phyloP scores from a whole-genome alignment of 495 filamentous ascomycete species.

The Penicillium argentinense region DNA sequence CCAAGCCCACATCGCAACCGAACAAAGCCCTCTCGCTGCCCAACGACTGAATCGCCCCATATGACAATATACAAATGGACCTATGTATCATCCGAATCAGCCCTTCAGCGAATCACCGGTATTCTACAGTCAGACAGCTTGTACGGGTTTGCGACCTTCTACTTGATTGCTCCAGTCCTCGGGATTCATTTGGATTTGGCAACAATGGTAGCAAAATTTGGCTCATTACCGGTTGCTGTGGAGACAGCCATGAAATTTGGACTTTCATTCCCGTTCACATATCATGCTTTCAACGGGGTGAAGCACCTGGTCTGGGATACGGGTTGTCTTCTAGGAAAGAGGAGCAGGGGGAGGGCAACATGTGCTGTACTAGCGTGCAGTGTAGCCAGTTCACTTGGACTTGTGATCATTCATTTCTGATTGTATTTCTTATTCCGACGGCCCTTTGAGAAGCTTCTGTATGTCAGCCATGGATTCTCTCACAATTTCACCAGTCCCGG shows the following conservation, averaged over 20 bases:
- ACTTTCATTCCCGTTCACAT: constrained; percentile 13
- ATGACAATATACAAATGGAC: constrained; percentile 76
- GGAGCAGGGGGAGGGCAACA: constrained; percentile 6
- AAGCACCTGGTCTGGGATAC: constrained; percentile 17
- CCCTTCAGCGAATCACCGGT: constrained; percentile 64
- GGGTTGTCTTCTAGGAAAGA: constrained; percentile 8
- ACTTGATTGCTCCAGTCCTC: constrained; percentile 69
- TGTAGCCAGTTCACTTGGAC: background rate
- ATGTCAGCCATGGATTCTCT: constrained; percentile 15
- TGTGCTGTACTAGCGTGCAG: constrained; percentile 14
- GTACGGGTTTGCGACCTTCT: constrained; percentile 71
- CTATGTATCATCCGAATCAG: constrained; percentile 57
- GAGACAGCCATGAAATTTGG: constrained; percentile 64
- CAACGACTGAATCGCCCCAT: constrained; percentile 77
- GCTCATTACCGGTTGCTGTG: constrained; percentile 54
- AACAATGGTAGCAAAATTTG: constrained; percentile 66
- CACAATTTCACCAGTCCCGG: constrained; percentile 10
- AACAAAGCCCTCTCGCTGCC: constrained; percentile 52
- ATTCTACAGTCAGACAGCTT: constrained; percentile 44
- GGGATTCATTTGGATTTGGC: constrained; percentile 73
- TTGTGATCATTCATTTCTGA: background rate
- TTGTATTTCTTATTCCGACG: background rate
- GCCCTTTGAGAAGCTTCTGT: constrained; percentile 10
- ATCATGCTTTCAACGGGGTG: constrained; percentile 15
- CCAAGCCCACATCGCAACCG: constrained; percentile 43